Conservation (phyloP, 2,329 filamentous ascomycete genomes). For the Fusarium tjaetaba region DNA sequence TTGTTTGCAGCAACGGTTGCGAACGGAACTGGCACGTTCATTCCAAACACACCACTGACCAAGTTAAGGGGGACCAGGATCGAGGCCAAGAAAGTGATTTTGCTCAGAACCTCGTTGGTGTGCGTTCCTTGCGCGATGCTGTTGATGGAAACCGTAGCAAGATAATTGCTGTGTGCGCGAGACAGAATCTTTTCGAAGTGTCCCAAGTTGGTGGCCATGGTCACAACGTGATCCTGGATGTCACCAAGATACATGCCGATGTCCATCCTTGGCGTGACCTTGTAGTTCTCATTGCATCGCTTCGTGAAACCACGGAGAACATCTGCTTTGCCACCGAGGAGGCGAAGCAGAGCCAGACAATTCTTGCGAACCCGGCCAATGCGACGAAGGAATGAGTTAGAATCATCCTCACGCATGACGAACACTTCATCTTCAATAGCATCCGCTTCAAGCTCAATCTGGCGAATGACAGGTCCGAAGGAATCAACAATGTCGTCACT, state of each 20-base stretch:
- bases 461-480: conserved; percentile 88
- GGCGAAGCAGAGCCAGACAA: conserved; percentile 90
- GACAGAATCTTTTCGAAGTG: conserved; percentile 99
- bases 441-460: conserved; percentile 89
- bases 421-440: conserved; percentile 96
- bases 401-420: conserved; percentile 89
- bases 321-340: conserved; percentile 97
- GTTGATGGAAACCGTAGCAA: conserved; percentile 93
- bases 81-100: conserved; percentile 93
- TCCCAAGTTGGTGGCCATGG: conserved; percentile 95
- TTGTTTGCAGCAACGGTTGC: conserved; percentile 54
- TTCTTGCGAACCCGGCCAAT: conserved; percentile 95
- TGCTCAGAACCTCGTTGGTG: conserved; percentile 89
- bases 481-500: conserved; percentile 97
- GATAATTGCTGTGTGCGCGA: conserved; percentile 93
- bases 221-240: conserved; percentile 99
- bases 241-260: conserved; percentile 97
- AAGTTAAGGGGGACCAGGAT: conserved; percentile 97
- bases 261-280: conserved; percentile 93
- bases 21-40: conserved; percentile 85
- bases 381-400: conserved; percentile 83
- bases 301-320: conserved; percentile 98
- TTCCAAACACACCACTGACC: conserved; percentile 86
- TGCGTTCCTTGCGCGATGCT: conserved; percentile 88
- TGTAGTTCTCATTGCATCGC: conserved; percentile 97